A percentile compares a stretch with the other conserved stretches of the same genome.
phyloP scores from a whole-genome alignment of 2,329 filamentous ascomycete species.

The Ceratocystiopsis sp. region DNA sequence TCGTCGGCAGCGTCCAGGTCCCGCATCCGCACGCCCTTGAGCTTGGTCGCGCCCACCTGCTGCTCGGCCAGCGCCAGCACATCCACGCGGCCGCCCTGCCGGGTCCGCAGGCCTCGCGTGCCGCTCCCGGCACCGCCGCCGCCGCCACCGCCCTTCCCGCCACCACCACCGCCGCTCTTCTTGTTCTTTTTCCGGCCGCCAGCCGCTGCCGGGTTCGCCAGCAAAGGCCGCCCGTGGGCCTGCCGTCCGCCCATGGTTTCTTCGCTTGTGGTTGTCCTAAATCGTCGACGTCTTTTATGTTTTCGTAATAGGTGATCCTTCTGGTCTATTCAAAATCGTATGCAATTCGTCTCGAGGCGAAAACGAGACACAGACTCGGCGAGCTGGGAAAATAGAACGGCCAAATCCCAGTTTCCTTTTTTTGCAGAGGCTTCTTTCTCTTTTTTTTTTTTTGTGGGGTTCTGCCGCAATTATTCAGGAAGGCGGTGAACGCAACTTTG shows the following conservation, averaged over 20 bases:
- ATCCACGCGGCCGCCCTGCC: conserved; percentile 28
- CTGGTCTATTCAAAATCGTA: too few relatives aligned
- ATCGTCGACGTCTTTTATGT: not conserved
- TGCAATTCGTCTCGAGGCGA: too few relatives aligned
- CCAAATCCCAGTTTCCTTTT: too few relatives aligned
- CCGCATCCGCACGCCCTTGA: conserved; percentile 23
- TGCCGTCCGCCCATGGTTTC: conserved; percentile 37
- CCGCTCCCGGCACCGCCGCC: not conserved
- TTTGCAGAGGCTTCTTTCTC: conserved; percentile 2
- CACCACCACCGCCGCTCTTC: conserved; percentile 16
- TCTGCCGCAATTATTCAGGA: conserved; percentile 6
- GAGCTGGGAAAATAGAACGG: not conserved
- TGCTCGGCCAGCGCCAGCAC: conserved; percentile 41
- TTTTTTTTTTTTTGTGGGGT: conserved; percentile 8
- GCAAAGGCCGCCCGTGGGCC: conserved; percentile 36
- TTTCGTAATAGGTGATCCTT: not conserved
- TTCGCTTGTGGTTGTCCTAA: not conserved
- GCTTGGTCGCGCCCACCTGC: conserved; percentile 24
- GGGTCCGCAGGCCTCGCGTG: conserved; percentile 21
- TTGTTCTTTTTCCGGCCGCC: conserved; percentile 10
- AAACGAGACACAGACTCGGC: too few relatives aligned
- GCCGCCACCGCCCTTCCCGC: not conserved
- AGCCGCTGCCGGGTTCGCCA: conserved; percentile 14
- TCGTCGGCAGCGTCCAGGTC: conserved; percentile 38
- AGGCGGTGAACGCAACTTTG: conserved; percentile 6